Evolutionary conservation across 1,139 yeast genomes (phyloP).

Genomic region (Saccharomycopsis hybrid): DNA sequence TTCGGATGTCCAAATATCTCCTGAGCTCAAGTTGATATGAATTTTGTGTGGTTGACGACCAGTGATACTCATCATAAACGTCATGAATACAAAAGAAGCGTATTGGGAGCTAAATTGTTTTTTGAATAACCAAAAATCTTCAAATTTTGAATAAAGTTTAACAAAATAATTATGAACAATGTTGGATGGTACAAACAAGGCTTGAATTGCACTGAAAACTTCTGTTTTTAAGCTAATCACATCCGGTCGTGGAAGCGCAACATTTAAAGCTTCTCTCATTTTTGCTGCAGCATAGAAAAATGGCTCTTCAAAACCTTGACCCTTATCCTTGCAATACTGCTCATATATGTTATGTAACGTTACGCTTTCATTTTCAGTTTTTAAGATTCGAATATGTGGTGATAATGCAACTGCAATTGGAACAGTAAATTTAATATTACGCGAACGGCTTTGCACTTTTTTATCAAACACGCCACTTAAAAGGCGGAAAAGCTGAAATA

Average conservation of each 20-base stretch:
- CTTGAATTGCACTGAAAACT: conserved; percentile 82
- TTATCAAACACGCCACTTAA: conserved; percentile 75
- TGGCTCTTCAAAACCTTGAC: conserved; percentile 83
- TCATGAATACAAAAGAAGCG: conserved; percentile 90
- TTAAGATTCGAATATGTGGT: conserved; percentile 88
- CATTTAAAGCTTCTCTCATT: conserved; percentile 72
- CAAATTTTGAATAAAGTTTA: conserved; percentile 66
- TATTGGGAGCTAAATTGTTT: conserved; percentile 93
- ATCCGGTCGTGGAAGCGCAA: conserved; percentile 88
- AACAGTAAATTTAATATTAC: conserved; percentile 78
- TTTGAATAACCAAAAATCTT: conserved; percentile 95
- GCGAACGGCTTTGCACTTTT: conserved; percentile 81
- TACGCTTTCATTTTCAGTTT: conserved; percentile 70
- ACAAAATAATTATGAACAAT: conserved; percentile 67
- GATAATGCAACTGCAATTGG: conserved; percentile 93
- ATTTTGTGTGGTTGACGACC: conserved; percentile 93
- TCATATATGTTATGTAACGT: conserved; percentile 88
- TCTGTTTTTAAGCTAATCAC: conserved; percentile 83
- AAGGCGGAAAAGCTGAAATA: conserved; percentile 84
- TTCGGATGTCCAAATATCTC: conserved; percentile 90
- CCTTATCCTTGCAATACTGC: conserved; percentile 68
- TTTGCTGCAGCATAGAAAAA: conserved; percentile 47
- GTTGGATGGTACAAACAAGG: conserved; percentile 79
- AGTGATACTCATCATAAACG: conserved; percentile 92
- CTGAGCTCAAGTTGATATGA: conserved; percentile 73